phyloP scores from a whole-genome alignment of 2,329 filamentous ascomycete genomes.

The Metarhizium humberi region DNA sequence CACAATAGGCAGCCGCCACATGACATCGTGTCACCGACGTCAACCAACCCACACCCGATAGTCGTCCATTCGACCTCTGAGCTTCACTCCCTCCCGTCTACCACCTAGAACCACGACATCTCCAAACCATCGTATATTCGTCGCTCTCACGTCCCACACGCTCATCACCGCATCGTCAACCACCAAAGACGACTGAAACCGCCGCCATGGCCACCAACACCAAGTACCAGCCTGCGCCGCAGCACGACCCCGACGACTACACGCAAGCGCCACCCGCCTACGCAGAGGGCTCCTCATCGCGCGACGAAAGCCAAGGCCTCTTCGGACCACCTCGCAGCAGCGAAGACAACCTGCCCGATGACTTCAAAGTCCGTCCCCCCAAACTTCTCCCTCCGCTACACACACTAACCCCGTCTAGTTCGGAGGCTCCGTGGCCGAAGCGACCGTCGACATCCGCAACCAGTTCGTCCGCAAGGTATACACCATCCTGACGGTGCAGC shows the following conservation, averaged over 20 bases:
- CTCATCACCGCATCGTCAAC: no score
- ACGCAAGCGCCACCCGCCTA: conserved; percentile 79
- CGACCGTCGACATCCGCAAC: conserved; percentile 90
- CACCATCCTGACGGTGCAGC: conserved; percentile 90
- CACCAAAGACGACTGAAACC: background rate
- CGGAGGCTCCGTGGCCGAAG: conserved; percentile 86
- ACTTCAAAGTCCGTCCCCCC: conserved; percentile 66
- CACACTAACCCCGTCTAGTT: conserved; percentile 46
- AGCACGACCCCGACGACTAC: conserved; percentile 80
- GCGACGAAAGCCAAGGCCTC: conserved; percentile 47
- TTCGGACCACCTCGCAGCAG: conserved; percentile 64
- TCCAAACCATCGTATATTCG: no score
- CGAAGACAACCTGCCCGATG: conserved; percentile 87
- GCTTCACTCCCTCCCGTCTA: no score
- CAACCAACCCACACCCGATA: no score
- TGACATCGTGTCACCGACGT: no score
- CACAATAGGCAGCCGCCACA: no score
- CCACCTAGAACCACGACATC: no score
- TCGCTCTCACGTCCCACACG: no score
- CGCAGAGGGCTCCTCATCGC: conserved; percentile 42
- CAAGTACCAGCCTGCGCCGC: conserved; percentile 75
- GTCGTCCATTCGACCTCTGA: no score
- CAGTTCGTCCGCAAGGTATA: conserved; percentile 97
- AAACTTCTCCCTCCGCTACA: background rate
- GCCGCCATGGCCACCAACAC: conserved; percentile 59